Base-by-base conservation (phyloP, 139 green algal genomes). In the Picochlorum sp. region DNA sequence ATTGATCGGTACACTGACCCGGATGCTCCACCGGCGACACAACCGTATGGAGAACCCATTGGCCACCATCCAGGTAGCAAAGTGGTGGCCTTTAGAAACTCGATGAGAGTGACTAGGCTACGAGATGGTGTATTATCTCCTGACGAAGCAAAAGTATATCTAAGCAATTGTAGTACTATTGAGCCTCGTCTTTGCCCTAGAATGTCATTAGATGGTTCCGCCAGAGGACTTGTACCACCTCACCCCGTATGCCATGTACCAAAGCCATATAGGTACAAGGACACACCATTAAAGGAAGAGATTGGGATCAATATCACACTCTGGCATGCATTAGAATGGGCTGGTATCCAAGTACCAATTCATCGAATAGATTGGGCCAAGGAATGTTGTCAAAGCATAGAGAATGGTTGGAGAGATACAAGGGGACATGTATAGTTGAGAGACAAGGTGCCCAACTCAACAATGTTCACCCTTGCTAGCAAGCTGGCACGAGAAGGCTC, bases 11-110 rank as follows among this genome's bases (percentile, higher is more conserved):
- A 54, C 23, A 54, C n/a, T 20, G 47, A 54, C 11, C 47, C 47
- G 1, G 47, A 54, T 26, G 47, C 23, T 34, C n/a, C 26, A 20
- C 13, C 15, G 23, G 51, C 51, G 8, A 59, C 20, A 59, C 15
- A 20, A 6, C 51, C 21, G 52, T 30, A 56, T 65, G 55, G 64
- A 76, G 37, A 45, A 51, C 47, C 57, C 45, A 3, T 76, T 54
- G 62, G 61, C 66, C 52, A 68, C 50, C 62, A 38, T 14, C 51
- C n/a, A 14, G 21, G 21, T 34, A 18, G 13, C 21, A 77, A 72
- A 10, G 65, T 79, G 1, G 60, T 70, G 28, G 71, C 71, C 21
- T 73, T 75, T 49, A 69, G 70, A 61, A 61, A 58, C 1, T 76
- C 64, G 49, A 62, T 74, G 49, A 65, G 76, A 4, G 32, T 49